Base-by-base conservation (phyloP, 2,329 filamentous ascomycete species). In the Paraphaeosphaeria sporulosa region DNA sequence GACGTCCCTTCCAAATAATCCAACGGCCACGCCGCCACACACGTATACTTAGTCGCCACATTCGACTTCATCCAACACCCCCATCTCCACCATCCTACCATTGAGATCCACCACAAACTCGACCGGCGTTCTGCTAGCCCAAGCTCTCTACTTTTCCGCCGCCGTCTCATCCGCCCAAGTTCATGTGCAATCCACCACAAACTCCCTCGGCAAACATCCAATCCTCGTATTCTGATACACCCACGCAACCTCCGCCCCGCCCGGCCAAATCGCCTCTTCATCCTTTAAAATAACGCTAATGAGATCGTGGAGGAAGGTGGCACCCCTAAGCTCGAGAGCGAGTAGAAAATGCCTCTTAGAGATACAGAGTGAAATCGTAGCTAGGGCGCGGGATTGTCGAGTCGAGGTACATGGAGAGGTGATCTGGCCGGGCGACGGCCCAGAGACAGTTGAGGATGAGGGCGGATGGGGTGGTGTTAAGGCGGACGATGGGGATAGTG, bases 401-500 rank as follows among this genome's bases (percentile, higher is more conserved):
- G 38, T 54, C 51, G 36, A 54, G 23, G 38, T 44, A 54, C 15
- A 54, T n/a, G 4, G 51, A 54, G 15, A 54, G 38, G 25, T 25
- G 23, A 17, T 43, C 51, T 5, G 51, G 38, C 2, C 17, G 38
- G 4, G 25, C 15, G 15, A 54, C 4, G 12, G 17, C 32, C 51
- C 38, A 54, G 23, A 44, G 38, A 23, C 51, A 54, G 25, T 44
- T 44, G 23, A 54, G 51, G 25, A 54, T 44, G 23, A 54, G 36
- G 38, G 51, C 38, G 19, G 19, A 19, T 7, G 17, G n/a, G 8
- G 30, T 21, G n/a, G 19, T 38, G 10, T 43, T 5, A 4, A 54
- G n/a, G 23, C 19, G 15, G 1, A 54, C 38, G 17, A 54, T 10
- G 3, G 51, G 51, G n/a, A 34, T 32, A 12, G 23, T 8, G 2